Conservation (phyloP, 2,329 filamentous ascomycete species). For the Fusarium coicis region DNA sequence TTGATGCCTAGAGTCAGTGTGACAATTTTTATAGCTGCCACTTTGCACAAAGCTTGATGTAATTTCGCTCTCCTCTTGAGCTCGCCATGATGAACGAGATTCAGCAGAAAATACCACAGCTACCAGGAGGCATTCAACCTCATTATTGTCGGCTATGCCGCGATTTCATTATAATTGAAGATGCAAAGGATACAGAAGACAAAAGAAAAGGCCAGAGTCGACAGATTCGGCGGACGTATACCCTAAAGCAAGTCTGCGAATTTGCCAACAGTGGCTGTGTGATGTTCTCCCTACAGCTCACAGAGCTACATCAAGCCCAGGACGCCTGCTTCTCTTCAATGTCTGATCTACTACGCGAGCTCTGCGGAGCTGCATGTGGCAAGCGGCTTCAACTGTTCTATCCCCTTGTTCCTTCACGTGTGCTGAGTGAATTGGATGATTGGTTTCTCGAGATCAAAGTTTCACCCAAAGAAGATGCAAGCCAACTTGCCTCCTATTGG, state of each 20-base stretch:
- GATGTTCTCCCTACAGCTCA: neutral
- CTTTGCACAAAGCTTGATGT: fast-evolving
- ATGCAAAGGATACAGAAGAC: neutral
- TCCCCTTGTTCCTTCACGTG: neutral
- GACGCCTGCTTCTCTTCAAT: neutral
- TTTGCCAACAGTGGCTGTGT: neutral
- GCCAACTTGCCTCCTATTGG: neutral
- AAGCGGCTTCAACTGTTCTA: neutral
- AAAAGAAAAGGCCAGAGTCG: neutral
- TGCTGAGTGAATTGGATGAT: neutral
- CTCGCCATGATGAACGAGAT: neutral
- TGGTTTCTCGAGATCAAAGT: neutral
- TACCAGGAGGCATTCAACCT: neutral
- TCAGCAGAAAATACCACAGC: neutral
- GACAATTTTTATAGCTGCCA: neutral
- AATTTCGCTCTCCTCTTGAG: neutral
- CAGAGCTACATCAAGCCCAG: neutral
- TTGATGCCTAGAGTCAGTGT: neutral
- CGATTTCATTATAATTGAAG: neutral
- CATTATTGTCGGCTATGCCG: neutral
- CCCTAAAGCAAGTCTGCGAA: neutral
- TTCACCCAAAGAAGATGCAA: neutral
- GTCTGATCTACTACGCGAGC: neutral
- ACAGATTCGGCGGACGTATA: neutral
- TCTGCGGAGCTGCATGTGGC: neutral